Evolutionary conservation across 2,329 filamentous ascomycete species (phyloP), one percentile per base, ranked within the genome.

Genomic region (Ophiocordyceps camponoti-saundersi): DNA sequence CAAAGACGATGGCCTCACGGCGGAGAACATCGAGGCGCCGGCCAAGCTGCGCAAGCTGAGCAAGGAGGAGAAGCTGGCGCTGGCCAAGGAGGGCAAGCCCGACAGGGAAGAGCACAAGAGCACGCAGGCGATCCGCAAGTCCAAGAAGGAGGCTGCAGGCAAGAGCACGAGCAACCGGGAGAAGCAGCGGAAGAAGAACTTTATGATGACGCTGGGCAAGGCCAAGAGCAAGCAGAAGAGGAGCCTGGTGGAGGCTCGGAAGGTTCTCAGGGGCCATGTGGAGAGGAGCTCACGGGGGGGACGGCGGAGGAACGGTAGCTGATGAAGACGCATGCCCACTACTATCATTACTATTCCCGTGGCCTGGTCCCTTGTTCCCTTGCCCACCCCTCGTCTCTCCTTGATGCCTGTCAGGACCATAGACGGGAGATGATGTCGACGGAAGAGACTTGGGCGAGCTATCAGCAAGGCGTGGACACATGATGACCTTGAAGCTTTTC

Each of bases 91-190:
- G 55, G 85, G 87, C 59, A 86, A 89, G 65, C 81, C 82, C 1
- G 78, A 80, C 42, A 78, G 82, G 29, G 72, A 78, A 45, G 80
- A 92, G 61, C 88, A 95, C 69, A 88, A 90, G 69, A 85, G 79
- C 52, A 92, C 85, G 47, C 80, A 86, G 52, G 88, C 88, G 16
- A 80, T 85, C 60, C 75, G 85, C 57, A 86, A 87, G 72, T 79
- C 86, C 61, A 86, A 89, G 73, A 94, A 94, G 75, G 79, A 82
- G 57, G 74, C 79, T 2, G 78, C 88, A 66, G 92, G 92, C 58
- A 96, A 96, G 79, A 94, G 85, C 61, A 89, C 87, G 36, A 96
- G 90, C 53, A 98, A 98, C 67, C 85, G 85, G 69, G 92, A 98
- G 71, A 98, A 98, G 77, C 79, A 85, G 41, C 73, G 90, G 55